Evolutionary conservation across 1,284 basidiomycete species (phyloP).

Genomic region (Sanghuangporus baumii): DNA sequence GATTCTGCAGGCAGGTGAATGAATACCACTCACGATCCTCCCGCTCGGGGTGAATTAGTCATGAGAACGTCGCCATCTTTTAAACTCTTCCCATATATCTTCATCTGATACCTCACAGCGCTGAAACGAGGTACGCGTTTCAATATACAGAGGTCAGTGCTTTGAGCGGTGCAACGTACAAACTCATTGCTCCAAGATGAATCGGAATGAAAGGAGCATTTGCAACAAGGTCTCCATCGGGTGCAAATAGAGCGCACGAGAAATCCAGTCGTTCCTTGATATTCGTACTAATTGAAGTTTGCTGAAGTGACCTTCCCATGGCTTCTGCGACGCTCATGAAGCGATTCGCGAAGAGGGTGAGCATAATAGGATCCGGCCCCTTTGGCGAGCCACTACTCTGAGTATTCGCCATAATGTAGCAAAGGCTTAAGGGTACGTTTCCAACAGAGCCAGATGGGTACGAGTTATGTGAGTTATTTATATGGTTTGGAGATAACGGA

Average conservation of each 20-base stretch:
- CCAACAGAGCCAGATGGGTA: neutral
- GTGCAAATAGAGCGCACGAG: constrained; percentile 86
- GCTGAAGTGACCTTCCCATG: constrained; percentile 85
- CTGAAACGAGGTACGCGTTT: constrained; percentile 31
- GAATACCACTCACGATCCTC: constrained; percentile 61
- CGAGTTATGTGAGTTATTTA: neutral
- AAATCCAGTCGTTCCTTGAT: constrained; percentile 89
- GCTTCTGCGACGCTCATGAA: constrained; percentile 93
- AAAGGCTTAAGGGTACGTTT: neutral
- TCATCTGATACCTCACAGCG: constrained; percentile 88
- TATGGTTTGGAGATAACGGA: neutral
- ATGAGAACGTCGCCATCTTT: constrained; percentile 88
- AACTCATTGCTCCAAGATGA: constrained; percentile 79
- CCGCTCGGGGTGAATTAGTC: constrained; percentile 86
- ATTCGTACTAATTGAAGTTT: constrained; percentile 88
- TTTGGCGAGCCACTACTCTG: neutral
- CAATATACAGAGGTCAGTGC: neutral
- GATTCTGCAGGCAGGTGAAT: neutral
- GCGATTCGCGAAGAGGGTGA: constrained; percentile 87
- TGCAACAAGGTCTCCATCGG: constrained; percentile 86
- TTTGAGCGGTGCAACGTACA: constrained; percentile 47
- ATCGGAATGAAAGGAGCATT: constrained; percentile 87
- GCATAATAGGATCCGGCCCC: constrained; percentile 77
- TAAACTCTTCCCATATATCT: constrained; percentile 57
- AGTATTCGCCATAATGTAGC: neutral